Evolutionary conservation across 2,329 filamentous ascomycete species (phyloP), one percentile per base, ranked within the genome.

Genomic region (Alternaria ethzedia): DNA sequence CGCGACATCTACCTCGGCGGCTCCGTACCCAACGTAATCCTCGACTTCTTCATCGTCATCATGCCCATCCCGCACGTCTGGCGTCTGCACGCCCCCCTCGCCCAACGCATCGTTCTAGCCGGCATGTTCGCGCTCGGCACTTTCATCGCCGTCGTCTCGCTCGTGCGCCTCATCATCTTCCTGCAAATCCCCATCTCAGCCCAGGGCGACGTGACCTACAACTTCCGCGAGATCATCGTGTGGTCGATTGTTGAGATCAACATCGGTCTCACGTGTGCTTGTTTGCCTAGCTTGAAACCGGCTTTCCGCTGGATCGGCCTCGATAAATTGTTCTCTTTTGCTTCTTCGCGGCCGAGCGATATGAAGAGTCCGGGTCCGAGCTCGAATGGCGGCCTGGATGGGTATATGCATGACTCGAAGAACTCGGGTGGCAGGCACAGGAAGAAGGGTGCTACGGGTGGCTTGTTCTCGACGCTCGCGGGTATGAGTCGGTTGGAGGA

Each of bases 211-310:
- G 57, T 68, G 0, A 74, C 72, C 10, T 75, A 70, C 66, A 73
- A 70, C 57, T 75, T 70, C 66, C 66, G 69, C 51, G 72, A 75
- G 23, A 68, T 75, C 59, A 69, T 71, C 46, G 56, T 72, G 4
- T 75, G 72, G 72, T 64, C 57, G 7, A 59, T 72, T 23, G 69
- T 74, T n/a, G 71, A 73, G 46, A 58, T 72, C 57, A 73, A 73
- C 54, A 60, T 73, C 9, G 71, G 71, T n/a, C 61, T 74, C 20
- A 63, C 56, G 2, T 72, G 70, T 63, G 72, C 68, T 13, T 73
- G 72, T 41, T 57, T 74, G 5, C 70, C 70, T 6, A 65, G 63
- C 30, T 51, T 74, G 26, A 68, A 69, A 32, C 72, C 72, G 2
- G 63, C 64, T 2, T 49, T 74, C 8, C 23, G 57, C 5, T 57